phyloP scores from a whole-genome alignment of 345 rosid species.

The Crucihimalaya himalaica region DNA sequence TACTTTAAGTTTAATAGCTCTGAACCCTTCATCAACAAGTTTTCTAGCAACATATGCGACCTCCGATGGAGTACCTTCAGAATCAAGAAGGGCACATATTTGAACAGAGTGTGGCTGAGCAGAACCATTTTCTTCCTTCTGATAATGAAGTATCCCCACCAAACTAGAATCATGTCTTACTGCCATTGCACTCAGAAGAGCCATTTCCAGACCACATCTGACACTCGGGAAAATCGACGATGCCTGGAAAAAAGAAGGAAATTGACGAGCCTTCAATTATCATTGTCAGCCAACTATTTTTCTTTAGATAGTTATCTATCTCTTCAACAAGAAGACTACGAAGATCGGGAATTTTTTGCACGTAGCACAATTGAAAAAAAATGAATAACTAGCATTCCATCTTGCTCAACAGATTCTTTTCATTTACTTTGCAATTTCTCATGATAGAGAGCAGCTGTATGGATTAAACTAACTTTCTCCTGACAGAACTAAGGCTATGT shows the following conservation, averaged over 20 bases:
- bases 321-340: constrained; percentile 15
- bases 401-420: constrained; percentile 8
- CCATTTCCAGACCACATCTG: constrained; percentile 96
- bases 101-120: constrained; percentile 50
- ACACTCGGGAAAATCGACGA: constrained; percentile 83
- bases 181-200: constrained; percentile 73
- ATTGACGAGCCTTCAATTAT: constrained; percentile 15
- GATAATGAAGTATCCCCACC: constrained; percentile 49
- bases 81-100: constrained; percentile 86
- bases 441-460: background rate
- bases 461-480: constrained; percentile 5
- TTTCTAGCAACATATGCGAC: constrained; percentile 63
- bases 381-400: constrained; percentile 17
- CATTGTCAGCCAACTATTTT: background rate
- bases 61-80: constrained; percentile 71
- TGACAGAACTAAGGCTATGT: constrained; percentile 28
- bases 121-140: constrained; percentile 43
- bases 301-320: background rate
- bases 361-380: background rate
- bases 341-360: constrained; percentile 12
- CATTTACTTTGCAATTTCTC: constrained; percentile 18
- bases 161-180: constrained; percentile 59
- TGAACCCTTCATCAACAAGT: constrained; percentile 80
- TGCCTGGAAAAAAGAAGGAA: constrained; percentile 50
- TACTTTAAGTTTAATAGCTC: constrained; percentile 89